Base-by-base conservation (phyloP, 257 asterid species). In the Solanum paucissectum region DNA sequence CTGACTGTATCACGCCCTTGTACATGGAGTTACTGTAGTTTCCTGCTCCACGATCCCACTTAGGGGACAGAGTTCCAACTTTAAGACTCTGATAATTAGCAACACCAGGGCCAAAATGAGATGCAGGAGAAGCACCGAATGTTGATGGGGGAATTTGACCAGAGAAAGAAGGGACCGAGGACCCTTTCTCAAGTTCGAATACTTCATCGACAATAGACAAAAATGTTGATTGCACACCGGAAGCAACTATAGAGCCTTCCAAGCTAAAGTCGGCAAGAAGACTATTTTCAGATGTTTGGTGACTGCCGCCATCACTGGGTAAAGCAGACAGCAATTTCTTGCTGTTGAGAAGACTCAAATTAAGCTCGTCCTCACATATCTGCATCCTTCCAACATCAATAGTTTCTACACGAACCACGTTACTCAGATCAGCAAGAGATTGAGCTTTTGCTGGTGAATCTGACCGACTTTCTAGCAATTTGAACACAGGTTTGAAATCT, bases 111-210 rank as follows among this genome's bases (percentile, higher is more conserved):
- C 95, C 94, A 87, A 94, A 91, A 90, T 90, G 94, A 89, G 98
- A 89, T 44, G 94, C 91, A 86, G 95, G 87, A 84, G 96, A 87
- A 87, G 89, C 71, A 82, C 89, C 92, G 90, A 89, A 92, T 46
- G 93, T 88, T 77, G 95, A 93, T 60, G 93, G 83, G 38, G 93
- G 82, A 52, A 87, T 89, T 86, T 91, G 96, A 83, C 92, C 94
- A 75, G 92, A 83, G 87, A 88, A 74, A 83, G 87, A 82, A 46
- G 89, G 73, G 34, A 83, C 90, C 86, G 90, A 87, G 84, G 98
- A 90, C 85, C 96, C 98, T 91, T 93, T 95, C 95, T 94, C 99
- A 84, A 97, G 96, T 92, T 97, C 98, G 91, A 97, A 97, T 86
- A 95, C 92, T 88, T 97, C 99, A 92, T 97, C 98, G 12, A 97